Percentiles rank a stretch among this genome's conserved stretches.
phyloP scores from a whole-genome alignment of 2,329 filamentous ascomycete genomes.

The Grosmannia penicillata region DNA sequence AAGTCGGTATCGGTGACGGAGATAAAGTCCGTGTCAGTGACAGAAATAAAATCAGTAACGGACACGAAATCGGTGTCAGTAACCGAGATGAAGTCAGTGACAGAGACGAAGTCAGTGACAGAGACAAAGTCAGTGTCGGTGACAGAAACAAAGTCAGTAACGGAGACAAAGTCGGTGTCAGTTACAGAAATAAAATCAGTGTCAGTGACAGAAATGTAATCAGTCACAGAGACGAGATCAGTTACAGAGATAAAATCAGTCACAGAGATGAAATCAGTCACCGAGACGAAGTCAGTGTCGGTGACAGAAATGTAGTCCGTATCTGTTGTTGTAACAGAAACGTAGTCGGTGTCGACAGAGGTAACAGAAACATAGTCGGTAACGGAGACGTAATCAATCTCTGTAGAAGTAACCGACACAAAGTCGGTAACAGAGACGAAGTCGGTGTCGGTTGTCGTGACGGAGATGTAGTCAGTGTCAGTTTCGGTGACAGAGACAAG shows the following conservation, averaged over 20 bases:
- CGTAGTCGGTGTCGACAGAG: not conserved
- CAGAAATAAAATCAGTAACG: not conserved
- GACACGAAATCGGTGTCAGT: not conserved
- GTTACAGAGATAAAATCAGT: not conserved
- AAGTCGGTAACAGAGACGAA: not conserved
- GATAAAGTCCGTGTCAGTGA: too few species aligned
- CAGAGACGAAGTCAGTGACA: not conserved
- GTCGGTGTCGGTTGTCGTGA: not conserved
- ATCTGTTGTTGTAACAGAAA: not conserved
- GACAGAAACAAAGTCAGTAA: not conserved
- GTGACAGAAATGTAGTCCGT: not conserved
- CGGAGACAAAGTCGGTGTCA: too few species aligned
- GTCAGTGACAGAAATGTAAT: not conserved
- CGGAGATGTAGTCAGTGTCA: not conserved
- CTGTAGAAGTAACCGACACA: not conserved
- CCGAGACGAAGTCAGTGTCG: not conserved
- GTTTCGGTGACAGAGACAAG: not conserved
- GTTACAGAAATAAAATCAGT: not conserved
- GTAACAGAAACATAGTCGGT: not conserved
- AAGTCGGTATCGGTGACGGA: not conserved
- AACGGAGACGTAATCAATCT: not conserved
- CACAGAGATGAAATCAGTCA: not conserved
- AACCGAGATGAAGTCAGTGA: not conserved
- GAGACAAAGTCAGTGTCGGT: not conserved
- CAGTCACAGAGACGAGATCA: not conserved